These are phyloP conservation scores for Groenewaldozyma tartarivorans DNA, from an alignment of 805 yeast species.

Conservation along the genomic window DNA sequence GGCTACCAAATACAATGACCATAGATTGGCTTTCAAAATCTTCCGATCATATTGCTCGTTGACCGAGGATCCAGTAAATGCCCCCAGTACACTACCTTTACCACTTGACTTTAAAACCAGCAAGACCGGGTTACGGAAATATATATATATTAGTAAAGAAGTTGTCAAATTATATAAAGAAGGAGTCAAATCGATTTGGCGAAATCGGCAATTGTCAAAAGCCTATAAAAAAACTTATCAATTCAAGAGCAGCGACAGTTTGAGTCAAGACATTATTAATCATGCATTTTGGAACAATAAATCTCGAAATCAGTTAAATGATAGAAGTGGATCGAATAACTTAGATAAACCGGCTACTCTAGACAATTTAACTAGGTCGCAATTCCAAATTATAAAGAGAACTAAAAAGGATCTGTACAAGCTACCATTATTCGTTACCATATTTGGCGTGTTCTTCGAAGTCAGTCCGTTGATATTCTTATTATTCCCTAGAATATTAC, in stretches of 20 bases:
- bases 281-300: slow-evolving; percentile 7
- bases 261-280: slow-evolving; percentile 22
- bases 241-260: slow-evolving; percentile 11
- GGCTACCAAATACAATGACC: too few species aligned
- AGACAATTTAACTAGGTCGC: slow-evolving; percentile 31
- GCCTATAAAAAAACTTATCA: slow-evolving; percentile 13
- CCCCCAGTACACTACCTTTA: slow-evolving; percentile 25
- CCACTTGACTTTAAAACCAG: slow-evolving; percentile 11
- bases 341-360: slow-evolving; percentile 14
- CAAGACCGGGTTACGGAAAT: slow-evolving; percentile 5
- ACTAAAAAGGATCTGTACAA: slow-evolving; percentile 41
- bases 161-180: slow-evolving; percentile 33
- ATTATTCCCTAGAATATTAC: slow-evolving; percentile 46
- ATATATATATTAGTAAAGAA: slow-evolving; percentile 18
- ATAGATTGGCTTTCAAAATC: too few species aligned
- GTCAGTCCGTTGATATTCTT: slow-evolving; percentile 44
- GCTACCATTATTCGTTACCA: slow-evolving; percentile 48
- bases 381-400: slow-evolving; percentile 43
- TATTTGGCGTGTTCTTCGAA: slow-evolving; percentile 49
- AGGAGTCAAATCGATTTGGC: slow-evolving; percentile 42
- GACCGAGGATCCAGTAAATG: too few species aligned
- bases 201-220: slow-evolving; percentile 23
- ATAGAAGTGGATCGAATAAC: slow-evolving; percentile 10
- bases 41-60: too few species aligned
- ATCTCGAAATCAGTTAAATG: slow-evolving; percentile 1